Conservation (phyloP, 2,329 filamentous ascomycete species). For the Aspergillus brasiliensis region DNA sequence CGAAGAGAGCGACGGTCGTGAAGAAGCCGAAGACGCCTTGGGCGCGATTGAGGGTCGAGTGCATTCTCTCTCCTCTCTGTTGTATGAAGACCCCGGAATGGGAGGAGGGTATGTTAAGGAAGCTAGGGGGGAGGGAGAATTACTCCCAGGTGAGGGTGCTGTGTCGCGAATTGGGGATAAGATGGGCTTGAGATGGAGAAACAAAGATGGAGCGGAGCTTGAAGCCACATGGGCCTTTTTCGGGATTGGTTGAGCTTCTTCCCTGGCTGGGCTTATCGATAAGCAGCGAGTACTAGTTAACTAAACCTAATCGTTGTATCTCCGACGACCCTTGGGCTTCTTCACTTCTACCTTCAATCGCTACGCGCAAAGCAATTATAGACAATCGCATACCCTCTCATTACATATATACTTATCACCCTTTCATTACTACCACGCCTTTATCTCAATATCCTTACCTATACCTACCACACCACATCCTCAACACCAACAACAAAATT, state of each 20-base stretch:
- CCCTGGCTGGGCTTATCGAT: conserved; percentile 19
- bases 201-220: conserved; percentile 1
- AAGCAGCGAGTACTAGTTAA: conserved; percentile 10
- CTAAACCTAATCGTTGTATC: not conserved
- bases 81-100: not conserved
- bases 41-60: conserved; percentile 78
- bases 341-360: not conserved
- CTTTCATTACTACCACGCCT: not conserved
- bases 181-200: not conserved
- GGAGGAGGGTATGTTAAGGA: too few species aligned
- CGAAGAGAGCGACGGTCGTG: conserved; percentile 84
- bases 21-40: conserved; percentile 98
- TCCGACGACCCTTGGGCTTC: not conserved
- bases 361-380: not conserved
- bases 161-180: not conserved
- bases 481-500: not conserved
- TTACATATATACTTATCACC: not conserved
- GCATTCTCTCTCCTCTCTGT: conserved; percentile 61
- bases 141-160: not conserved
- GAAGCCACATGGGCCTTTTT: conserved; percentile 24
- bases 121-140: not conserved
- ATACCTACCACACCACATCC: not conserved
- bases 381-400: not conserved
- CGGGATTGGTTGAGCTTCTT: conserved; percentile 18
- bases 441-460: too few species aligned